phyloP scores from a whole-genome alignment of 192 early-diverging fungal genomes.

The Dispira parvispora region DNA sequence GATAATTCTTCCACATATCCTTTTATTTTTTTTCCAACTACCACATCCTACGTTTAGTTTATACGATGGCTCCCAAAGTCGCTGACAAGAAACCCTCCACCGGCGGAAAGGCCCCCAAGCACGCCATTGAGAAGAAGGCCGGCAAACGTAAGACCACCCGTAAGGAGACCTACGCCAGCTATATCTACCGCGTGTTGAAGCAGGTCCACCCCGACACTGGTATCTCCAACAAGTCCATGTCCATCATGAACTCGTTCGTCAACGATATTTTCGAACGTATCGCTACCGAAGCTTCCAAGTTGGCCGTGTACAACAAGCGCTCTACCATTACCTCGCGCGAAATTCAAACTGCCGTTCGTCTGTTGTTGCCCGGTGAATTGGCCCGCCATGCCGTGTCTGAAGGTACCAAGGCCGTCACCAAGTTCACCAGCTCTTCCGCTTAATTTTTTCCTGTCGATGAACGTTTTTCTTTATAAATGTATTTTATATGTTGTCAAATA shows the following conservation, averaged over 20 bases:
- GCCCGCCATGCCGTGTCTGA: slow-evolving; percentile 96
- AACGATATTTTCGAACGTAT: slow-evolving; percentile 97
- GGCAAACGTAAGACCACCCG: slow-evolving; percentile 43
- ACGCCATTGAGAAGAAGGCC: slow-evolving; percentile 39
- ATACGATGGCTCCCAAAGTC: slow-evolving; percentile 34
- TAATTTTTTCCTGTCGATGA: not conserved
- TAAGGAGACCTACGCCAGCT: slow-evolving; percentile 83
- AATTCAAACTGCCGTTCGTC: slow-evolving; percentile 59
- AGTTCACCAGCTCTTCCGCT: slow-evolving; percentile 46
- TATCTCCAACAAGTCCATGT: slow-evolving; percentile 97
- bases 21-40: not conserved
- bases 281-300: slow-evolving; percentile 64
- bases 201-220: slow-evolving; percentile 95
- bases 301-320: slow-evolving; percentile 87
- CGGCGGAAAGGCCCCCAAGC: slow-evolving; percentile 26
- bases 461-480: too few species aligned
- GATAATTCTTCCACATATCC: not conserved
- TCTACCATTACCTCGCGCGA: slow-evolving; percentile 92
- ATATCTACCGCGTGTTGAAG: slow-evolving; percentile 96
- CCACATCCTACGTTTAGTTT: not conserved
- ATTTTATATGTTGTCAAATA: too few species aligned
- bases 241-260: slow-evolving; percentile 90
- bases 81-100: slow-evolving; percentile 49
- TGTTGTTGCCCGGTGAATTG: slow-evolving; percentile 82
- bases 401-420: slow-evolving; percentile 96